A percentile compares a stretch with the other conserved stretches of the same genome.
phyloP scores from a whole-genome alignment of 78 protist genomes.

The Tieghemostelium lacteum region DNA sequence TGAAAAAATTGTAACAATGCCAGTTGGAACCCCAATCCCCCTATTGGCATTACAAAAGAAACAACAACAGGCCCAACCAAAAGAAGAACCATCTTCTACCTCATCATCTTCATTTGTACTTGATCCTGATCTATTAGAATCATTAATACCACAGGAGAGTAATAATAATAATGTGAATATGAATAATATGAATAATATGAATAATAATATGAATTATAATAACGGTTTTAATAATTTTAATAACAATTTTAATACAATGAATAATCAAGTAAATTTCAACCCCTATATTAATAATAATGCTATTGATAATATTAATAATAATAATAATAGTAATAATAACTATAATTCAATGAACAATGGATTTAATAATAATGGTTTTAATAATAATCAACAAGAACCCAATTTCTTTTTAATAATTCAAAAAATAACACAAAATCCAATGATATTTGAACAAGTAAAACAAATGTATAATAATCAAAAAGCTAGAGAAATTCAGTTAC shows the following conservation, averaged over 20 bases:
- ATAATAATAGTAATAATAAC: background rate
- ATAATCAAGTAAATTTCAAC: no score
- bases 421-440: constrained; percentile 6
- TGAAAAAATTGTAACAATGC: constrained; percentile 71
- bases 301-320: no score
- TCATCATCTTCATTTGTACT: background rate
- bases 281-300: no score
- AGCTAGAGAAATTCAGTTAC: background rate
- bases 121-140: constrained; percentile 51
- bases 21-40: constrained; percentile 76
- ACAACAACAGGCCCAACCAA: background rate
- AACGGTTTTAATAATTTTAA: no score
- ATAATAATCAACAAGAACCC: no score
- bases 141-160: constrained; percentile 33
- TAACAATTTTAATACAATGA: no score
- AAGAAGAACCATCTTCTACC: background rate
- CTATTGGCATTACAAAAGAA: constrained; percentile 23
- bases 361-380: no score
- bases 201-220: no score
- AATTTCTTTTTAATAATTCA: no score
- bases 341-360: background rate
- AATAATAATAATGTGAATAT: background rate
- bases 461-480: constrained; percentile 16
- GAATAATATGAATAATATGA: background rate
- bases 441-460: constrained; percentile 6